Conservation (phyloP, 1,139 yeast species). For the Saccharomyces hybrid region DNA sequence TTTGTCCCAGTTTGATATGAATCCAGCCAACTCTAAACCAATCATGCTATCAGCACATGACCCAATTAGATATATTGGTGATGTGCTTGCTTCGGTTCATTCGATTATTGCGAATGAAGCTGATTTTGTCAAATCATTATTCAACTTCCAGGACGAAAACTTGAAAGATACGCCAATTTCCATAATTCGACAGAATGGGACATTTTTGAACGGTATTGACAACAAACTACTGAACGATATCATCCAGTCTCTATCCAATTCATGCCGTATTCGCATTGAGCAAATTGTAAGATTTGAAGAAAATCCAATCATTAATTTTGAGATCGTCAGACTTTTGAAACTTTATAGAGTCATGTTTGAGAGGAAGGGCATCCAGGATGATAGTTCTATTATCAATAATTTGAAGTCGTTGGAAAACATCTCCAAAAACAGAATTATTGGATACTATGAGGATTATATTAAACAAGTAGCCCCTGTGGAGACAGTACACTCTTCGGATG, state of each 20-base stretch:
- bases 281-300: slow-evolving; percentile 62
- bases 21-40: slow-evolving; percentile 35
- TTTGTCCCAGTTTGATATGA: slow-evolving; percentile 40
- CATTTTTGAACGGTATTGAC: slow-evolving; percentile 28
- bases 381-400: slow-evolving; percentile 18
- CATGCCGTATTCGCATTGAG: slow-evolving; percentile 51
- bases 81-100: slow-evolving; percentile 81
- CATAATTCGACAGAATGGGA: slow-evolving; percentile 26
- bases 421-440: slow-evolving; percentile 20
- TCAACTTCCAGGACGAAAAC: slow-evolving; percentile 37
- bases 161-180: slow-evolving; percentile 16
- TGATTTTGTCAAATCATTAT: slow-evolving; percentile 58
- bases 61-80: slow-evolving; percentile 77
- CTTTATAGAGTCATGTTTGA: slow-evolving; percentile 64
- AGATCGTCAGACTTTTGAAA: slow-evolving; percentile 54
- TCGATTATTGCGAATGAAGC: slow-evolving; percentile 82
- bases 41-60: slow-evolving; percentile 67
- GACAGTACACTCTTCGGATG: slow-evolving; percentile 13
- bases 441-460: slow-evolving; percentile 9
- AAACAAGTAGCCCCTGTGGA: slow-evolving; percentile 4
- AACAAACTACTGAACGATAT: slow-evolving; percentile 34
- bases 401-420: slow-evolving; percentile 15
- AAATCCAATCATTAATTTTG: slow-evolving; percentile 47
- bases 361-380: slow-evolving; percentile 34
- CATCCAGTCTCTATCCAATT: slow-evolving; percentile 44